Evolutionary conservation across 2,329 filamentous ascomycete genomes (phyloP).

Genomic region (Pseudogymnoascus sp.): DNA sequence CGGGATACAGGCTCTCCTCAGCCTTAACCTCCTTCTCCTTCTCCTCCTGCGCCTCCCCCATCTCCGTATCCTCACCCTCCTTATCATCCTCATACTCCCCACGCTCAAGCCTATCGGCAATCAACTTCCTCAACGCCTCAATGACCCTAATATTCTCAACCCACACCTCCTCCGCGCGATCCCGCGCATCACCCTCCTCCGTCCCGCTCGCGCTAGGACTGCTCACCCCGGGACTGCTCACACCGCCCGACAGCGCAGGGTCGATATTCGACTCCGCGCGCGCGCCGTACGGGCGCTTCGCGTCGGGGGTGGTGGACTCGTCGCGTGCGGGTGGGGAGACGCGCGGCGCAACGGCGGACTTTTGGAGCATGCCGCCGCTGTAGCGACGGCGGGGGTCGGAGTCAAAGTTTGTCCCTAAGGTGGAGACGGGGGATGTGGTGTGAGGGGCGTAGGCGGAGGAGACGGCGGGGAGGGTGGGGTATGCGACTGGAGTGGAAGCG

Average conservation of each 20-base stretch:
- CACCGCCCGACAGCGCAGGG: conserved; percentile 24
- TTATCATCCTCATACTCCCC: conserved; percentile 42
- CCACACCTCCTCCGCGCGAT: conserved; percentile 58
- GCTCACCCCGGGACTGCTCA: conserved; percentile 27
- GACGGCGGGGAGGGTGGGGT: conserved; percentile 67
- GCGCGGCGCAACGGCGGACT: conserved; percentile 41
- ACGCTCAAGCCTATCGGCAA: conserved; percentile 49
- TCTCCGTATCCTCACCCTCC: conserved; percentile 23
- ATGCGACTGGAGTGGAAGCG: conserved; percentile 56
- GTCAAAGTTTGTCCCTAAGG: conserved; percentile 62
- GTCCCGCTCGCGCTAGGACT: conserved; percentile 48
- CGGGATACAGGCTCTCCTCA: conserved; percentile 12
- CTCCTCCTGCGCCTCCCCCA: conserved; percentile 2
- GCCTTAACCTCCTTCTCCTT: conserved; percentile 6
- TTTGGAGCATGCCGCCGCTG: conserved; percentile 61
- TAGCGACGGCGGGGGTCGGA: conserved; percentile 57
- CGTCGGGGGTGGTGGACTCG: conserved; percentile 20
- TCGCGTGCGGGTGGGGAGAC: conserved; percentile 27
- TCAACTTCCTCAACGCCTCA: conserved; percentile 52
- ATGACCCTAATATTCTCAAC: conserved; percentile 59
- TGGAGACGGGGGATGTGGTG: conserved; percentile 58
- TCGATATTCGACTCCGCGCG: conserved; percentile 26
- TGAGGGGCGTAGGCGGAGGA: conserved; percentile 62
- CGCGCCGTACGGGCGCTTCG: conserved; percentile 37
- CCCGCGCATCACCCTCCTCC: conserved; percentile 42